phyloP scores from a whole-genome alignment of 805 yeast genomes.

The Metschnikowia anglica region DNA sequence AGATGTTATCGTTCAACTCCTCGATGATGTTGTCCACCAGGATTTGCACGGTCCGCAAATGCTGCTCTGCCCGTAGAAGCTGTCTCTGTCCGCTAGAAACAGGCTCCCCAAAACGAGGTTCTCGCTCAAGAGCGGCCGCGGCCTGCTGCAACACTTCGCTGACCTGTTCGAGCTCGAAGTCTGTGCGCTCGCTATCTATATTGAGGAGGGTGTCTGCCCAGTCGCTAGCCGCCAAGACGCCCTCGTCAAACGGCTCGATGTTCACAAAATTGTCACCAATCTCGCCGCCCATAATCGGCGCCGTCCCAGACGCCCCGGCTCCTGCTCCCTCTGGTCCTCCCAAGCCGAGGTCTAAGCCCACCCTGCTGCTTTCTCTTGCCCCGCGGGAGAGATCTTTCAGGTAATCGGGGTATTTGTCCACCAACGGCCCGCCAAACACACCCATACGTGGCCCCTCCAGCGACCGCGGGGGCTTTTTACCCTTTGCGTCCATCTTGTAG shows the following conservation, averaged over 20 bases:
- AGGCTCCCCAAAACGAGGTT: constrained; percentile 1
- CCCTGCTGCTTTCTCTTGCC: too few relatives aligned
- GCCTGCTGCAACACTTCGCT: constrained; percentile 5
- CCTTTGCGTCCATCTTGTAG: constrained; percentile 27
- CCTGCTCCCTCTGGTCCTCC: neutral
- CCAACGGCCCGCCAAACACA: constrained; percentile 3
- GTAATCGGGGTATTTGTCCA: neutral
- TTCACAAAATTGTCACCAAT: neutral
- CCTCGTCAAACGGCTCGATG: constrained; percentile 10
- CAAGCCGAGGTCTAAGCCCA: neutral
- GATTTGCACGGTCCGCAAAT: constrained; percentile 21
- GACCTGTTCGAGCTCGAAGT: constrained; percentile 9
- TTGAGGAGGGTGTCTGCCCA: constrained; percentile 5
- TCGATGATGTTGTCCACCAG: constrained; percentile 22
- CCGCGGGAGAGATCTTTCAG: too few relatives aligned
- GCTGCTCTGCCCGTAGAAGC: constrained; percentile 20
- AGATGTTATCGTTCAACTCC: constrained; percentile 22
- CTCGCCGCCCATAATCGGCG: neutral
- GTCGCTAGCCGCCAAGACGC: neutral
- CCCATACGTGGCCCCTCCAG: neutral
- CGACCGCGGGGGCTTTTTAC: constrained; percentile 7
- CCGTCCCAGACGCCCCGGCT: neutral
- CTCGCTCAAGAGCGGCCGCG: constrained; percentile 3
- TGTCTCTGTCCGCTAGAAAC: constrained; percentile 12
- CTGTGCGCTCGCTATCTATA: constrained; percentile 2